These are phyloP conservation scores for Pseudogymnoascus sp. DNA, from an alignment of 2,329 filamentous ascomycete species.

Conservation along the genomic window DNA sequence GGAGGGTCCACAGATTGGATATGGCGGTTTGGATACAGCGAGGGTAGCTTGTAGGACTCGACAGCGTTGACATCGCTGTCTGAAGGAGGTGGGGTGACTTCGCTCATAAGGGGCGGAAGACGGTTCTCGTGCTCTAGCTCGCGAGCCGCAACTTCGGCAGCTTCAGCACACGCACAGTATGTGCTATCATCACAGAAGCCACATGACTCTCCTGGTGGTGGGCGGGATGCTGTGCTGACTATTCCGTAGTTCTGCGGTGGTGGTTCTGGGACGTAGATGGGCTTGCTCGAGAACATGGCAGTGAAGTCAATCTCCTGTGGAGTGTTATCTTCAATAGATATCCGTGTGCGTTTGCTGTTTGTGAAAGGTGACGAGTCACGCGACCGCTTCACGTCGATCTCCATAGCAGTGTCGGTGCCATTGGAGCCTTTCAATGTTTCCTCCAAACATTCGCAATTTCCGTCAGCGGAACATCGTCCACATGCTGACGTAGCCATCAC, in stretches of 20 bases:
- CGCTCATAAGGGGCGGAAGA: conserved; percentile 36
- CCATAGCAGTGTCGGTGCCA: background rate
- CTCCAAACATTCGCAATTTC: conserved; percentile 54
- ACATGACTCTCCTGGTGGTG: conserved; percentile 57
- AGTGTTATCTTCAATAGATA: conserved; percentile 34
- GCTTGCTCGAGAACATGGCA: conserved; percentile 46
- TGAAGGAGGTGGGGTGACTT: conserved; percentile 38
- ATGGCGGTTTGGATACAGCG: conserved; percentile 29
- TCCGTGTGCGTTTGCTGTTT: conserved; percentile 45
- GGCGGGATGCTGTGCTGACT: conserved; percentile 23
- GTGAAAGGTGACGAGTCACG: conserved; percentile 19
- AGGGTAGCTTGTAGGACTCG: conserved; percentile 52
- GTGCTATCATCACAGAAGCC: conserved; percentile 78
- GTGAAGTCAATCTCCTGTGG: conserved; percentile 69
- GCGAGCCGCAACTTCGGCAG: conserved; percentile 31
- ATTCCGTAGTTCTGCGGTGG: conserved; percentile 21
- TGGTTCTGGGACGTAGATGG: conserved; percentile 14
- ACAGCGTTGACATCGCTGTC: conserved; percentile 35
- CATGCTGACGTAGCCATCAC: conserved; percentile 50
- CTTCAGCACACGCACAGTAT: conserved; percentile 73
- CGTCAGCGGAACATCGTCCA: conserved; percentile 54
- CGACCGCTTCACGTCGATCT: conserved; percentile 24
- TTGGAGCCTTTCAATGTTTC: conserved; percentile 31
- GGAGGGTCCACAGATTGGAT: conserved; percentile 1
- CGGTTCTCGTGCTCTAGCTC: conserved; percentile 25